A percentile compares a stretch with the other conserved stretches of the same genome.
Evolutionary conservation across 805 yeast species (phyloP).

Genomic region (Wickerhamiella azymoides): DNA sequence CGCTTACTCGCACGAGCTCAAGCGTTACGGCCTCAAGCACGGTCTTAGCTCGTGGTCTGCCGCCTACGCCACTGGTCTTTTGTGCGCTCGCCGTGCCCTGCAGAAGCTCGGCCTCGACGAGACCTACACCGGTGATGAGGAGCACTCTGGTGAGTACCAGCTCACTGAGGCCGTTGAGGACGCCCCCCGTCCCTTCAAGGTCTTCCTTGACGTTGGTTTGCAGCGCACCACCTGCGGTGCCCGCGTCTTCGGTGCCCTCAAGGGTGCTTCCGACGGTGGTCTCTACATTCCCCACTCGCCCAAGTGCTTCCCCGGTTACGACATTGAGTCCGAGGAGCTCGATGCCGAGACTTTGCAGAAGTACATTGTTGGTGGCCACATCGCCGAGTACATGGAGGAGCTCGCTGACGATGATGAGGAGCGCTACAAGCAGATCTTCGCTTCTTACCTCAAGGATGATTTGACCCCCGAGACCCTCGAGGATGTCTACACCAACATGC

Average conservation of each 20-base stretch:
- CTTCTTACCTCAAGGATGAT: slow-evolving; percentile 91
- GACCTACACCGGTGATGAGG: slow-evolving; percentile 97
- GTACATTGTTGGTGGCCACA: slow-evolving; percentile 99
- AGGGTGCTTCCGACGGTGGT: slow-evolving; percentile 99
- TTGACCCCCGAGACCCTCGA: slow-evolving; percentile 93
- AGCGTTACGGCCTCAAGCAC: slow-evolving; percentile 91
- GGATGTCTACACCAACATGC: slow-evolving; percentile 91
- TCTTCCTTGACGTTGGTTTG: slow-evolving; percentile 96
- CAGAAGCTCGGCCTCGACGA: slow-evolving; percentile 96
- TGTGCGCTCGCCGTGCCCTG: slow-evolving; percentile 97
- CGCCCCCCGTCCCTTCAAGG: slow-evolving; percentile 99
- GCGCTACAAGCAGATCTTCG: slow-evolving; percentile 92
- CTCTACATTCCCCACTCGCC: slow-evolving; percentile 97
- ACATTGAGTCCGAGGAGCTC: slow-evolving; percentile 94
- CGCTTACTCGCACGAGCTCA: slow-evolving; percentile 98
- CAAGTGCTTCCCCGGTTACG: slow-evolving; percentile 99
- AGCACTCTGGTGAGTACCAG: slow-evolving; percentile 97
- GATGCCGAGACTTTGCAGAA: slow-evolving; percentile 95
- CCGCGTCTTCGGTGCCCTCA: slow-evolving; percentile 96
- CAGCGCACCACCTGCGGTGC: slow-evolving; percentile 99
- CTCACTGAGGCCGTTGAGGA: slow-evolving; percentile 99
- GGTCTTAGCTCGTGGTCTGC: slow-evolving; percentile 99
- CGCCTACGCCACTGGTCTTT: slow-evolving; percentile 97
- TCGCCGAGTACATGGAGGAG: slow-evolving; percentile 99
- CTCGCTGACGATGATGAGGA: slow-evolving; percentile 99